A percentile compares a stretch with the other conserved stretches of the same genome.
These are phyloP conservation scores for Dunaliella salina DNA, from an alignment of 163 green algal genomes.

Conservation along the genomic window DNA sequence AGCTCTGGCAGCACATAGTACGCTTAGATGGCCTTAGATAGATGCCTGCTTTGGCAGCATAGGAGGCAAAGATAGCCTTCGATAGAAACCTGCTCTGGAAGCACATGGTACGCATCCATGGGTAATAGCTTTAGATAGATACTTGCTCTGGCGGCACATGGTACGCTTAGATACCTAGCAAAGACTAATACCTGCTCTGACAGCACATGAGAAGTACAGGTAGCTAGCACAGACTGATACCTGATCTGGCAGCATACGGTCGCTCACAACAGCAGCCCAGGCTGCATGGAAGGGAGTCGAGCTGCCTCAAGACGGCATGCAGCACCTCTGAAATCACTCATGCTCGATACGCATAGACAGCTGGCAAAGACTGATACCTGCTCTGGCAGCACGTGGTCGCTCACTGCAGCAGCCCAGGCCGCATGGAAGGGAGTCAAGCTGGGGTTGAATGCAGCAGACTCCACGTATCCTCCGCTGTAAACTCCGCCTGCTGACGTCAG, in stretches of 20 bases:
- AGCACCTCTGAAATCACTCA: no score
- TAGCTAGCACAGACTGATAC: not conserved
- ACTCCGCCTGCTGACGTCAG: constrained; percentile 46
- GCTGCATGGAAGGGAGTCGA: constrained; percentile 83
- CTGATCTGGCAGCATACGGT: constrained; percentile 16
- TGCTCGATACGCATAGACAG: not conserved
- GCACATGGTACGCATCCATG: constrained; percentile 62
- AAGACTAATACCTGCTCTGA: not conserved
- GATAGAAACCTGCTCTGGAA: not conserved
- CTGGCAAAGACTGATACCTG: not conserved
- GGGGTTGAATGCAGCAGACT: constrained; percentile 93
- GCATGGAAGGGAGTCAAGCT: constrained; percentile 82
- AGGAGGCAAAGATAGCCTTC: constrained; percentile 35
- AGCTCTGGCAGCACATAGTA: not conserved
- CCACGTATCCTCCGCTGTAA: constrained; percentile 73
- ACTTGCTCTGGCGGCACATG: not conserved
- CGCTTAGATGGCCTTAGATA: not conserved
- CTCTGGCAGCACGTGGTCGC: constrained; percentile 24
- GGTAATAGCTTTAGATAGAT: not conserved
- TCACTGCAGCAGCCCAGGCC: constrained; percentile 64
- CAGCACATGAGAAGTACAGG: not conserved
- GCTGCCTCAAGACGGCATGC: no score
- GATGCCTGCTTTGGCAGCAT: not conserved
- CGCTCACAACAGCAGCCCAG: constrained; percentile 57
- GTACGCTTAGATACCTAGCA: not conserved